Conservation (phyloP, 108 stramenopile species). For the Cyclotella atomus region DNA sequence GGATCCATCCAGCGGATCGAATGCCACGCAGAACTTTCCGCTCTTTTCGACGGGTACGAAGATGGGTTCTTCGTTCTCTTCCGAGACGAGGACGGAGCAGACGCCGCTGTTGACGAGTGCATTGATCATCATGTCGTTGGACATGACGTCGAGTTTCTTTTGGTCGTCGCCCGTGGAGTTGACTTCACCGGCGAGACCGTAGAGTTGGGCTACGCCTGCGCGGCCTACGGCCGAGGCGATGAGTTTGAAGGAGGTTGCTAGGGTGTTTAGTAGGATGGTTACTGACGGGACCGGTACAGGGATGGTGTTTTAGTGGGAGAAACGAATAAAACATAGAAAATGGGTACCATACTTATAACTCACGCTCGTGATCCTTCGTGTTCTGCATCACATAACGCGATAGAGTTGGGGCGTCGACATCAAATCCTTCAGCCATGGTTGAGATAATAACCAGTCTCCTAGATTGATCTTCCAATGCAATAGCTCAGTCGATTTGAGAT, state of each 20-base stretch:
- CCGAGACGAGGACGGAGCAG: constrained; percentile 95
- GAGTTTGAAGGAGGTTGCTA: constrained; percentile 88
- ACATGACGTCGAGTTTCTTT: constrained; percentile 99
- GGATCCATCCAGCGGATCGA: constrained; percentile 98
- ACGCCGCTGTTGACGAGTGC: constrained; percentile 91
- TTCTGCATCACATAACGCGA: constrained; percentile 85
- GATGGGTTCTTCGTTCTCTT: constrained; percentile 98
- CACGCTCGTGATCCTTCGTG: constrained; percentile 75
- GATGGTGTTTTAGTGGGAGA: too few relatives aligned
- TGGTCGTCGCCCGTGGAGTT: constrained; percentile 99
- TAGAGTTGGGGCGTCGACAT: constrained; percentile 80
- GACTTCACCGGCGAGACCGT: constrained; percentile 96
- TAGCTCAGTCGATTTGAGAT: too few relatives aligned
- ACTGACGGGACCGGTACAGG: constrained; percentile 30
- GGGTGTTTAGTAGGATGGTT: constrained; percentile 84
- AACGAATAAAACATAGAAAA: not conserved
- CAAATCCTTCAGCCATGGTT: constrained; percentile 55
- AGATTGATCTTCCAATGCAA: too few relatives aligned
- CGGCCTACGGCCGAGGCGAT: constrained; percentile 88
- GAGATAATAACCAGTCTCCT: too few relatives aligned
- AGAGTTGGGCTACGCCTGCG: constrained; percentile 89
- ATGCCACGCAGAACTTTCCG: constrained; percentile 98
- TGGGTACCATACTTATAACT: not conserved
- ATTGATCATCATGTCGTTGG: constrained; percentile 99
- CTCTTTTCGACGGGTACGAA: constrained; percentile 85